Evolutionary conservation across 768 basidiomycete species (phyloP).

Genomic region (Rhodocollybia butyracea): DNA sequence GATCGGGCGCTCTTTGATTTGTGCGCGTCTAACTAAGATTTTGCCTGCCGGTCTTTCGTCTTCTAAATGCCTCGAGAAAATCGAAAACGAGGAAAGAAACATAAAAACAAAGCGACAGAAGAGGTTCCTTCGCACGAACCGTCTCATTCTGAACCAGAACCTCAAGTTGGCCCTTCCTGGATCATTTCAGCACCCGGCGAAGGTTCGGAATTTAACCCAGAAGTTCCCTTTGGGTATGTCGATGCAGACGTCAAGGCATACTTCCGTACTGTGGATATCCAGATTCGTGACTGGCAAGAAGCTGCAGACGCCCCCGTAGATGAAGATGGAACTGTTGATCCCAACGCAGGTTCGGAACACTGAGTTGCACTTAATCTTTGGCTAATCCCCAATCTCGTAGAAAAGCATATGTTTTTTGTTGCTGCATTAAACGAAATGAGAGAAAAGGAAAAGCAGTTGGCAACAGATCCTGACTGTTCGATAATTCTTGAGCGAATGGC

Average conservation of each 20-base stretch:
- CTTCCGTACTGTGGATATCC: conserved; percentile 83
- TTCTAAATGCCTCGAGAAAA: conserved; percentile 66
- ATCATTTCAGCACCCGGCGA: conserved; percentile 45
- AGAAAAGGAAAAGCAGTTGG: conserved; percentile 84
- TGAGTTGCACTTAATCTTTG: neutral
- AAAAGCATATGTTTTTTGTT: conserved; percentile 71
- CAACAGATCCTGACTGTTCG: conserved; percentile 94
- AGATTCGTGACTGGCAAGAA: conserved; percentile 86
- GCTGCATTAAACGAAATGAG: conserved; percentile 84
- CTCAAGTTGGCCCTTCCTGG: conserved; percentile 61
- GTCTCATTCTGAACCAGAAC: conserved; percentile 7
- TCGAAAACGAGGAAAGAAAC: conserved; percentile 74
- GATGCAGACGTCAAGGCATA: conserved; percentile 92
- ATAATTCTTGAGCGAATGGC: conserved; percentile 85
- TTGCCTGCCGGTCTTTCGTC: neutral
- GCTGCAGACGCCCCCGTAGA: conserved; percentile 34
- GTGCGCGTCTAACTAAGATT: neutral
- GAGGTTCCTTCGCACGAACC: conserved; percentile 20
- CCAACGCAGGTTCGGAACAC: conserved; percentile 60
- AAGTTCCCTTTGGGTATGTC: conserved; percentile 87
- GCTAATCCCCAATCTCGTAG: conserved; percentile 31
- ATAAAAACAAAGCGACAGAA: conserved; percentile 45
- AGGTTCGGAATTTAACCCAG: conserved; percentile 41
- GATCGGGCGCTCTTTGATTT: neutral
- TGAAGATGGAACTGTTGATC: conserved; percentile 52